Evolutionary conservation across 306 rosid species (phyloP), one percentile per base, ranked within the genome.

Genomic region (Prunus campanulata): DNA sequence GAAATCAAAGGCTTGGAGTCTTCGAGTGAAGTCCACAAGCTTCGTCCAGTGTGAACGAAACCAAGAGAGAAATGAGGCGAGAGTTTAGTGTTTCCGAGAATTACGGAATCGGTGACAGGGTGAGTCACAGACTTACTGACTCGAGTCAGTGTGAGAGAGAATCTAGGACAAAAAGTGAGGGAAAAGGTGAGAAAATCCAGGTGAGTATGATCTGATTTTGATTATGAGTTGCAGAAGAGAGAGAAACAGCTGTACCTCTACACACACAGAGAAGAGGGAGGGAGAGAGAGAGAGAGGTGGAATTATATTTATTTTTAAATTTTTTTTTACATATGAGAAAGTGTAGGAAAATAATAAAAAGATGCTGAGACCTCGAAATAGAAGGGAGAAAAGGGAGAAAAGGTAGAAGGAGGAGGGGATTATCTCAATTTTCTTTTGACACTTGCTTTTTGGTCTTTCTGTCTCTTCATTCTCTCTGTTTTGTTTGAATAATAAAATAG

Each of bases 141-240:
- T 87, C 82, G 64, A 78, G 65, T 64, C 81, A 18, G 60, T 77
- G 82, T 63, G 82, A 68, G 75, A 79, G 84, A 81, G 65, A 87
- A 80, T 79, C 87, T 22, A 74, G 77, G 83, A 32, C 65, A 80
- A 85, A 80, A 81, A 93, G 88, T 87, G 90, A 88, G 82, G 83
- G 84, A 77, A 72, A 82, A 63, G 82, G 85, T 80, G 88, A 85
- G 88, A 85, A 86, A 86, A 78, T 81, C 82, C 75, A 86, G 82
- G 81, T 74, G 74, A 85, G 74, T 81, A 81, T 86, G 96, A 90
- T 94, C 94, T 84, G 89, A 74, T 62, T 63, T 75, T 84, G 89
- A 70, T 63, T 62, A 71, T 82, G 84, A 82, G 90, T 85, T 84
- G 90, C 90, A 89, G 93, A 77, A 72, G 84, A 78, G 83, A 74